Evolutionary conservation across 768 basidiomycete genomes (phyloP).

Genomic region (Leccinum ochraceum): DNA sequence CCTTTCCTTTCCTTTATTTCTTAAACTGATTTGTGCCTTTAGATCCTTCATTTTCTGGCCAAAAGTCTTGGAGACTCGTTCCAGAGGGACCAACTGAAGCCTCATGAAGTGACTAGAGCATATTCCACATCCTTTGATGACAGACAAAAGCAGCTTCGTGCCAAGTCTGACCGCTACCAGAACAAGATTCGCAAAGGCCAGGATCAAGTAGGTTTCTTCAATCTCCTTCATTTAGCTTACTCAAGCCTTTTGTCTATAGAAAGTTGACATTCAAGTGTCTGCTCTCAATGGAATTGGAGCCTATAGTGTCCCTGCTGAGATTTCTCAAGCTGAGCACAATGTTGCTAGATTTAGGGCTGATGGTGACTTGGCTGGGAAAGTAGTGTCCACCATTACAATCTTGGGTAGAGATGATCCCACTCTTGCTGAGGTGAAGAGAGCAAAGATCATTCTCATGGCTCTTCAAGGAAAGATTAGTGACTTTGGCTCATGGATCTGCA

Average conservation of each 20-base stretch:
- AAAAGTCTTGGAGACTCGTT: constrained; percentile 28
- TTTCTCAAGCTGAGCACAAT: constrained; percentile 16
- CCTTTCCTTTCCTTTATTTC: neutral
- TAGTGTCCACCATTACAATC: constrained; percentile 42
- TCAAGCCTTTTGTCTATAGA: constrained; percentile 12
- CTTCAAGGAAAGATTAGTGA: constrained; percentile 37
- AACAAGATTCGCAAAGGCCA: constrained; percentile 30
- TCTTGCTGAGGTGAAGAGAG: constrained; percentile 50
- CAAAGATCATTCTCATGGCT: constrained; percentile 30
- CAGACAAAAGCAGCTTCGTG: constrained; percentile 17
- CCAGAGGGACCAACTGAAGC: constrained; percentile 30
- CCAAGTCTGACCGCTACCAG: constrained; percentile 28
- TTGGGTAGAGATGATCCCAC: constrained; percentile 60
- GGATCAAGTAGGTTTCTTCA: constrained; percentile 37
- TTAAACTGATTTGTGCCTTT: constrained; percentile 1
- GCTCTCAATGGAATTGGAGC: constrained; percentile 18
- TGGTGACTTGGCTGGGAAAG: constrained; percentile 33
- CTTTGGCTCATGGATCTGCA: constrained; percentile 40
- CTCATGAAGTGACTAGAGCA: constrained; percentile 23
- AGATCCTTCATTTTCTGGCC: constrained; percentile 31
- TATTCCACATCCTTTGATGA: constrained; percentile 19
- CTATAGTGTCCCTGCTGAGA: constrained; percentile 24
- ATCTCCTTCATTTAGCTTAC: neutral
- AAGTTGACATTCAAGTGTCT: constrained; percentile 26
- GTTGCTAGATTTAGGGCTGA: constrained; percentile 24